phyloP scores from a whole-genome alignment of 768 basidiomycete genomes.

The Calocera cornea region DNA sequence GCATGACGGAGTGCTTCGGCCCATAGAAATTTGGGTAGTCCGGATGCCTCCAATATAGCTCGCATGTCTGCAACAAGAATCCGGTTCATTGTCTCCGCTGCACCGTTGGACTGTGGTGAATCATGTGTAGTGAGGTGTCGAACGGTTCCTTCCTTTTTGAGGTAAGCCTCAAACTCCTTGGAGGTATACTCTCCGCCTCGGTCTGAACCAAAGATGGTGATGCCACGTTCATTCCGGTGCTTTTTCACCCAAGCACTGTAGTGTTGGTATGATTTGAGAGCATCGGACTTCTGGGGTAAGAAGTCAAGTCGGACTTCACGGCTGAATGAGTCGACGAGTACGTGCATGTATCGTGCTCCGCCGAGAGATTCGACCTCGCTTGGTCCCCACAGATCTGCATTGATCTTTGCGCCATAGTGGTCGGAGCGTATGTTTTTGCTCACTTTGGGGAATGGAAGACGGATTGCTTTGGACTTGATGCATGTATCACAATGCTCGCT shows the following conservation, averaged over 20 bases:
- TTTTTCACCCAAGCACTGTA: slow-evolving; percentile 7
- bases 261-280: slow-evolving; percentile 6
- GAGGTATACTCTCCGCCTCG: slow-evolving; percentile 13
- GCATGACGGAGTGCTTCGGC: background rate
- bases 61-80: background rate
- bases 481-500: slow-evolving; percentile 5
- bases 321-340: slow-evolving; percentile 7
- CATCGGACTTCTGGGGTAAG: slow-evolving; percentile 6
- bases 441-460: slow-evolving; percentile 1
- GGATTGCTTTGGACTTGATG: slow-evolving; percentile 7
- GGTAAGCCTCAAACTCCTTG: background rate
- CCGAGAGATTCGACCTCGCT: background rate
- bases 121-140: slow-evolving; percentile 7
- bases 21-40: slow-evolving; percentile 10
- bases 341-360: slow-evolving; percentile 11
- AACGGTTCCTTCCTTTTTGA: slow-evolving; percentile 2
- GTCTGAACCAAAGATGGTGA: slow-evolving; percentile 8
- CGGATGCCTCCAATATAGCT: background rate
- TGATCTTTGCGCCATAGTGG: slow-evolving; percentile 3
- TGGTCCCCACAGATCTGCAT: slow-evolving; percentile 10
- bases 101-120: slow-evolving; percentile 13
- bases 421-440: background rate
- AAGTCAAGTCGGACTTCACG: background rate
- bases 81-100: slow-evolving; percentile 8
- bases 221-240: background rate